phyloP scores from a whole-genome alignment of 2,329 filamentous ascomycete genomes.

The Lomentospora prolificans region DNA sequence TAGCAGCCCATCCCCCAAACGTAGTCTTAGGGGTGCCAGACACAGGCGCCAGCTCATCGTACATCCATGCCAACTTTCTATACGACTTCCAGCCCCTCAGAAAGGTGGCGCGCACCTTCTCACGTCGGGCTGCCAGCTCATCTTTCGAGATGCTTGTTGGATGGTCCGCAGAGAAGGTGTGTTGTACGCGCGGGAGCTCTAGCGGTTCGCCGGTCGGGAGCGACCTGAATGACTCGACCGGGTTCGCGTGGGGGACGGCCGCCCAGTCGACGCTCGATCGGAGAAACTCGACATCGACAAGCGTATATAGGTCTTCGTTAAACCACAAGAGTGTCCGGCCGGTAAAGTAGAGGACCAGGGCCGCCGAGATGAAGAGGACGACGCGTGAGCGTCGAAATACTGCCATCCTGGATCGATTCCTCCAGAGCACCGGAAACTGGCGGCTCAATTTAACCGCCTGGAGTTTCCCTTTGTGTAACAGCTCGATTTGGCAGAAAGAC shows the following conservation, averaged over 20 bases:
- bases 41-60: conserved; percentile 41
- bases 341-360: conserved; percentile 2
- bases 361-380: not conserved
- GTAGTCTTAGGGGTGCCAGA: conserved; percentile 33
- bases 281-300: conserved; percentile 13
- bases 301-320: not conserved
- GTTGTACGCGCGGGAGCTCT: conserved; percentile 21
- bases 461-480: not conserved
- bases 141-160: conserved; percentile 6
- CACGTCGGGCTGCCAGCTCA: conserved; percentile 21
- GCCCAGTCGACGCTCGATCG: conserved; percentile 24
- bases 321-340: not conserved
- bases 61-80: conserved; percentile 39
- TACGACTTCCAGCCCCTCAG: conserved; percentile 39
- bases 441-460: conserved; percentile 1
- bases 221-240: conserved; percentile 21
- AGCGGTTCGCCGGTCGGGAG: conserved; percentile 18
- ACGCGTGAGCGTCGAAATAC: conserved; percentile 1
- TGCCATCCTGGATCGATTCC: too few species aligned
- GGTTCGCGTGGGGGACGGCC: conserved; percentile 16
- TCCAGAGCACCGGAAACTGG: not conserved
- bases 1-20: conserved; percentile 48
- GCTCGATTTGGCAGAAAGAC: not conserved
- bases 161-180: conserved; percentile 25
- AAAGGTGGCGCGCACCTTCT: conserved; percentile 32